Base-by-base conservation (phyloP, 805 yeast species). In the Wickerhamiella brachini region DNA sequence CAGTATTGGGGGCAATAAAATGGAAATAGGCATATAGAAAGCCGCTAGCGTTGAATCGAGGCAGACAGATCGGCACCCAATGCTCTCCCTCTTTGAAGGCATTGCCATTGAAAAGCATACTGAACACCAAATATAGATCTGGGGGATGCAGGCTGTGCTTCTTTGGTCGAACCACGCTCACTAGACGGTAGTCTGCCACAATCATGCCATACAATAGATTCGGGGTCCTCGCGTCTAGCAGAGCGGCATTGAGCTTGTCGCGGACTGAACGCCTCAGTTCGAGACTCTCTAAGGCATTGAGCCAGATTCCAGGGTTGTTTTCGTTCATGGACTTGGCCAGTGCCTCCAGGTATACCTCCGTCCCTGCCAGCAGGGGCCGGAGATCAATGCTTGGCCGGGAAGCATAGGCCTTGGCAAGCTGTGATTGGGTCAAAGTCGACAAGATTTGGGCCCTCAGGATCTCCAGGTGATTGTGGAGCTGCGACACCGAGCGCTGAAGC, bases 61-160 rank as follows among this genome's bases (percentile, higher is more conserved):
- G 95, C 63, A 90, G 72, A 65, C 98, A 90, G 0, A 90, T 72
- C 0, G 98, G 98, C 12, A 85, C 77, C 97, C 97, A 93, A 52
- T 87, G 77, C 61, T 89, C 96, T 21, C 68, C 69, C 31, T 70
- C 70, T 23, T 69, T 69, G 55, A 78, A 72, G 0, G 79, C 71
- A 45, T 69, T 67, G n/a, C 79, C 76, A 56, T 75, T 78, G 59
- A 77, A 78, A 1, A 90, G 77, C 67, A 87, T 76, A 17, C 83
- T 77, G 54, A 87, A 79, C 23, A 93, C 66, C 7, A 85, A 69
- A 48, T 83, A 85, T 17, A 93, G 68, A 65, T 90, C 98, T 8
- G 84, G 78, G 2, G 95, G 88, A 56, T 83, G 84, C 37, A 90
- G 64, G 6, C 82, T 75, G 64, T 90, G 97, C 26, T 76, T 76